These are phyloP conservation scores for Ganoderma leucocontextum DNA, from an alignment of 1,284 basidiomycete species.

Conservation along the genomic window DNA sequence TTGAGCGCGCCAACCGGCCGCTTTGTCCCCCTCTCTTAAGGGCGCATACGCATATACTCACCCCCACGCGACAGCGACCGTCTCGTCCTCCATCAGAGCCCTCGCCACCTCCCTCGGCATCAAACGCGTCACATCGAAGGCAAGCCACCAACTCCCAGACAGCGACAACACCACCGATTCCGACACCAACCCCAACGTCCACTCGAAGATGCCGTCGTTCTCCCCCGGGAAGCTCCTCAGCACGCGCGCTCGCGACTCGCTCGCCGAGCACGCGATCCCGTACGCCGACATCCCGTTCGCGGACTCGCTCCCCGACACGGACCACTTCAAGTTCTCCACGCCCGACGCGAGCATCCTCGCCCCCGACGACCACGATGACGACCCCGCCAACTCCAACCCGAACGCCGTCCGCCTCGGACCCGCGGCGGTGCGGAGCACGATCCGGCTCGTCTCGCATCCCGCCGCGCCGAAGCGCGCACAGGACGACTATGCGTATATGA, in stretches of 20 bases:
- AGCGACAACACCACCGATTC: conserved; percentile 19
- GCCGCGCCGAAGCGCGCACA: conserved; percentile 12
- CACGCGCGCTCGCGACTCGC: conserved; percentile 47
- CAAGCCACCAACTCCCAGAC: conserved; percentile 18
- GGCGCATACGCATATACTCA: neutral
- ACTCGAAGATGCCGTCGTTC: conserved; percentile 21
- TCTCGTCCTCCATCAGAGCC: conserved; percentile 73
- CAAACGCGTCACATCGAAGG: conserved; percentile 55
- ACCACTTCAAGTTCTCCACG: conserved; percentile 59
- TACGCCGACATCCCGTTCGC: conserved; percentile 61
- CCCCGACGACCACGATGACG: conserved; percentile 18
- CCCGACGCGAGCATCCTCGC: conserved; percentile 41
- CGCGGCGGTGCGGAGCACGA: conserved; percentile 55
- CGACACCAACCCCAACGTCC: conserved; percentile 17
- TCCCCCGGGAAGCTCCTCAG: conserved; percentile 29
- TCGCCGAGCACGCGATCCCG: conserved; percentile 56
- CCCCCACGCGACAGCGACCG: conserved; percentile 49
- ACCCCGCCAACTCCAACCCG: conserved; percentile 54
- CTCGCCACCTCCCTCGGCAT: conserved; percentile 75
- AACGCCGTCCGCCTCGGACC: conserved; percentile 57
- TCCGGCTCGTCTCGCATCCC: conserved; percentile 59
- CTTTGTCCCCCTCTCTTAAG: neutral
- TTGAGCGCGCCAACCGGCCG: neutral
- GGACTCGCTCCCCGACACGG: conserved; percentile 49
- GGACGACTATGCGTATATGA: conserved; percentile 27